Base-by-base conservation (phyloP, 139 green algal species). In the Deuterostichococcus epilithicus region DNA sequence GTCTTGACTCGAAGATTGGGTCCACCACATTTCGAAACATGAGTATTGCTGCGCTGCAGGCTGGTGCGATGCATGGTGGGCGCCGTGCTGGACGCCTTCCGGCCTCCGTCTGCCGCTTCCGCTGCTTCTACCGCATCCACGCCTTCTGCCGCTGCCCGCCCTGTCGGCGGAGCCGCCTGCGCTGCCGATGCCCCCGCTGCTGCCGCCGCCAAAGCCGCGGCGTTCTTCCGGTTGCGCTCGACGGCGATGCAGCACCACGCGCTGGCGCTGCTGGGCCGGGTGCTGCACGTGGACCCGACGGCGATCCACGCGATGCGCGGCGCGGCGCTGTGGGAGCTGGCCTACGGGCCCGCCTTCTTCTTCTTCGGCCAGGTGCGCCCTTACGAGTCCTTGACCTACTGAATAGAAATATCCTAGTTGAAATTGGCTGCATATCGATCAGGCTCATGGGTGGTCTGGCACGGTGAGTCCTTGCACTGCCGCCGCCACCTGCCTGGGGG, bases 291-390 rank as follows among this genome's bases (percentile, higher is more conserved):
- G 10, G 60, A 77, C 5, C 72, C 72, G 26, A 32, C 34, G 18
- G 32, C 58, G 0, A 36, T 83, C 1, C 23, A 58, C 3, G 32
- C 44, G 1, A n/a, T 76, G 13, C 63, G 68, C 22, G 33, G 25
- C 34, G 39, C 71, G 39, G 78, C 78, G 1, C 28, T 88, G 5
- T 88, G 84, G 84, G 75, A 75, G 8, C n/a, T 84, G 28, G 38
- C 70, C 0, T 80, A 78, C 15, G 78, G 84, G 0, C 34, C 72
- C 1, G 35, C 63, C 1, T 88, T 84, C 52, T 84, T 88, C 39
- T 80, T 78, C 33, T 74, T 75, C 26, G 42, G 30, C 28, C 71
- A 67, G 33, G 71, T 76, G n/a, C 36, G 28, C 0, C 25, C 22
- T 36, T 25, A 13, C 8, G 13, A 13, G 13, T 52, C 42, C 42